Evolutionary conservation across 1,284 basidiomycete species (phyloP).

Genomic region (Ustilago hordei): DNA sequence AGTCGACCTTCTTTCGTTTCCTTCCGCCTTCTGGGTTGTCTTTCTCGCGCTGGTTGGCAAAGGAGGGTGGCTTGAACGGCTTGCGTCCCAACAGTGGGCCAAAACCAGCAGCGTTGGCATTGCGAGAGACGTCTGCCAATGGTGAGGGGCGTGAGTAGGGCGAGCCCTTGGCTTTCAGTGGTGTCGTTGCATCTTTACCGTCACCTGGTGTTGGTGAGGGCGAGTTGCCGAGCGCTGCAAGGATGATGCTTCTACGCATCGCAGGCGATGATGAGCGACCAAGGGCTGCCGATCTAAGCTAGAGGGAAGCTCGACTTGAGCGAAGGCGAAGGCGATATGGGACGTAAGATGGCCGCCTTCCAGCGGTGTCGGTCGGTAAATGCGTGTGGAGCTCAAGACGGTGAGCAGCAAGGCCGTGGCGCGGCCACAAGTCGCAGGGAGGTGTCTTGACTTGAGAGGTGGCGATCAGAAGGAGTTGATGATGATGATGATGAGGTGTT

Average conservation of each 20-base stretch:
- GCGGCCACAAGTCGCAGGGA: neutral
- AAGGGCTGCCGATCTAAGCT: neutral
- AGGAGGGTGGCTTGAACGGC: slow-evolving; percentile 65
- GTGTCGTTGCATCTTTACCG: slow-evolving; percentile 16
- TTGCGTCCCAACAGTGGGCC: slow-evolving; percentile 60
- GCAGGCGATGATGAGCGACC: neutral
- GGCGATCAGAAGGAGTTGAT: neutral
- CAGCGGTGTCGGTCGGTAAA: neutral
- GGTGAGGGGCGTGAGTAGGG: slow-evolving; percentile 28
- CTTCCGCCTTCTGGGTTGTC: slow-evolving; percentile 39
- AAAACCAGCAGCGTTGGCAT: slow-evolving; percentile 60
- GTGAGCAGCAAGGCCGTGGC: neutral
- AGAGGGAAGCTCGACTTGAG: neutral
- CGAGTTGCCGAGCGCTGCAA: slow-evolving; percentile 40
- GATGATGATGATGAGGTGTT: neutral
- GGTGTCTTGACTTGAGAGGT: neutral
- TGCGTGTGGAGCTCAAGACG: neutral
- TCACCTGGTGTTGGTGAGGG: slow-evolving; percentile 22
- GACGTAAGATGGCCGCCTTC: neutral
- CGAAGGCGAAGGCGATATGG: neutral
- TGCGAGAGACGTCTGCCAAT: slow-evolving; percentile 38
- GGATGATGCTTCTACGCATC: slow-evolving; percentile 49
- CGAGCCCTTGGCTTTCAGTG: slow-evolving; percentile 25
- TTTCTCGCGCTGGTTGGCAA: slow-evolving; percentile 44
- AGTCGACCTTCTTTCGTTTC: slow-evolving; percentile 65